Evolutionary conservation across 148 eudicot species (phyloP).

Genomic region (Camellia japonica): DNA sequence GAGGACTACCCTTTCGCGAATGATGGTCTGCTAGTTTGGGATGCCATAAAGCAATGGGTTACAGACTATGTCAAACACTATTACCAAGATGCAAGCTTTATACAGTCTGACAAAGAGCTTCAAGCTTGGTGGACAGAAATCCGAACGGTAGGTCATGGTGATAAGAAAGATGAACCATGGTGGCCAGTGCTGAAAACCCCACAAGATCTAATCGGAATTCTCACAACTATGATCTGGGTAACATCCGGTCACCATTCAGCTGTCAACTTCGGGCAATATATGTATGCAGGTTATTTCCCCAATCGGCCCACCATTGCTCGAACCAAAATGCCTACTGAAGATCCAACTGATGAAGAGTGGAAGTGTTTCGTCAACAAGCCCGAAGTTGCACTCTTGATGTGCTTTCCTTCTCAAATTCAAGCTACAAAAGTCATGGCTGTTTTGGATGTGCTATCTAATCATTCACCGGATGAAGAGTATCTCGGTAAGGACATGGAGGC

Average conservation of each 20-base stretch:
- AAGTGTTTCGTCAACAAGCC: constrained; percentile 43
- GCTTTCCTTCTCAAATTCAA: constrained; percentile 63
- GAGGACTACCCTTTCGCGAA: constrained; percentile 76
- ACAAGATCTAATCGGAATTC: constrained; percentile 38
- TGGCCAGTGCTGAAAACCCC: constrained; percentile 59
- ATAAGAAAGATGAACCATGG: constrained; percentile 74
- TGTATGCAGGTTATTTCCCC: constrained; percentile 63
- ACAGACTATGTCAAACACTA: constrained; percentile 58
- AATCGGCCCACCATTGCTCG: constrained; percentile 68
- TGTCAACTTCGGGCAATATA: constrained; percentile 75
- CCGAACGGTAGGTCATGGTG: constrained; percentile 59
- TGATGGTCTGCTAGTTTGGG: constrained; percentile 74
- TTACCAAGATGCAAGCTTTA: constrained; percentile 35
- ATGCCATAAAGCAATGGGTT: constrained; percentile 62
- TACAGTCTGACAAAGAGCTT: constrained; percentile 57
- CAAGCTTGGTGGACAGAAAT: constrained; percentile 83
- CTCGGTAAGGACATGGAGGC: constrained; percentile 52
- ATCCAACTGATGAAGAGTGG: constrained; percentile 37
- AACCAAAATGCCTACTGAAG: constrained; percentile 61
- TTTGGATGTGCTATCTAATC: constrained; percentile 56
- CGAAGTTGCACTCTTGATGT: constrained; percentile 25
- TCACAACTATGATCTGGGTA: constrained; percentile 76
- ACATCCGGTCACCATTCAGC: constrained; percentile 85
- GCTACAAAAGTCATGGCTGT: constrained; percentile 58
- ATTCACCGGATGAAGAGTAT: constrained; percentile 74